Evolutionary conservation across 352 stramenopile species (phyloP).

Genomic region (Bremia lactucae): DNA sequence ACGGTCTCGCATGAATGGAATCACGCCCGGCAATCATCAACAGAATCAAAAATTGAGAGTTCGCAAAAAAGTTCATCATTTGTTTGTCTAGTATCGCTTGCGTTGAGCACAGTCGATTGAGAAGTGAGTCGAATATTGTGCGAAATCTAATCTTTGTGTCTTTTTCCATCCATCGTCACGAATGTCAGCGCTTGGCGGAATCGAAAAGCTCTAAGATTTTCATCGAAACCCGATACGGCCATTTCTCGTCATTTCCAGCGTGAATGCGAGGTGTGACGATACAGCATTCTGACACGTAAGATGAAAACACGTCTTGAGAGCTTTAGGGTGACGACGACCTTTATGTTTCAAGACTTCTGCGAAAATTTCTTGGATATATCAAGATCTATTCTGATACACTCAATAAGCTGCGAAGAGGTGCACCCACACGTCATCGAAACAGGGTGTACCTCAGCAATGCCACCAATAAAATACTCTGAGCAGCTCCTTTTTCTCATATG

Average conservation of each 20-base stretch:
- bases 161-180: constrained; percentile 9
- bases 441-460: constrained; percentile 29
- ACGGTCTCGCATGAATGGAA: constrained; percentile 10
- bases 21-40: no score
- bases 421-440: no score
- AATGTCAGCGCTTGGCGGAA: constrained; percentile 16
- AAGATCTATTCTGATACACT: constrained; percentile 11
- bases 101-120: constrained; percentile 3
- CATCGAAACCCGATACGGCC: constrained; percentile 23
- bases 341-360: constrained; percentile 11
- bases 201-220: constrained; percentile 31
- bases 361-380: constrained; percentile 25
- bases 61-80: no score
- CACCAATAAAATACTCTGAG: constrained; percentile 16
- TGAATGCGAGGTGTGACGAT: constrained; percentile 13
- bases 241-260: constrained; percentile 15
- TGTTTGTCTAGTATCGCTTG: constrained; percentile 12
- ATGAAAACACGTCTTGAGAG: constrained; percentile 62
- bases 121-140: constrained; percentile 6
- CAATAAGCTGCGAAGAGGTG: neutral
- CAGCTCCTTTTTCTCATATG: constrained; percentile 53
- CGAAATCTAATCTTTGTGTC: constrained; percentile 9
- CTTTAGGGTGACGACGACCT: constrained; percentile 34
- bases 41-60: constrained; percentile 2
- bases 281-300: constrained; percentile 48